A percentile compares a stretch with the other conserved stretches of the same genome.
phyloP scores from a whole-genome alignment of 1,284 basidiomycete species.

The Apiotrichum akiyoshidainum region DNA sequence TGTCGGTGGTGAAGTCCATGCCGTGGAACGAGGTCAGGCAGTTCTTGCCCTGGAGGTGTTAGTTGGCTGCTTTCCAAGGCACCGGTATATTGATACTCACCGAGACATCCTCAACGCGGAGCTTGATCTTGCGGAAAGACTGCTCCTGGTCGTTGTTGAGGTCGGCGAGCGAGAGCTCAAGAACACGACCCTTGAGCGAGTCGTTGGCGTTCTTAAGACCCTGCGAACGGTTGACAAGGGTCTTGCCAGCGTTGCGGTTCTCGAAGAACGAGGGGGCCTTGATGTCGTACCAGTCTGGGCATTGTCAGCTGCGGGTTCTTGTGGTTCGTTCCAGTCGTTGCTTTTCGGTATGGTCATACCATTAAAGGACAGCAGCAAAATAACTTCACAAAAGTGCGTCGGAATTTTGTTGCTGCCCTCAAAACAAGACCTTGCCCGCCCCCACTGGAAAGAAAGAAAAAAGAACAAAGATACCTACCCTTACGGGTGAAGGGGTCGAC shows the following conservation, averaged over 20 bases:
- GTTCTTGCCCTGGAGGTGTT: constrained; percentile 78
- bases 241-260: constrained; percentile 95
- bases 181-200: constrained; percentile 93
- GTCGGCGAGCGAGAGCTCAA: constrained; percentile 96
- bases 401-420: not conserved
- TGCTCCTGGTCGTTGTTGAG: constrained; percentile 99
- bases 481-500: constrained; percentile 99
- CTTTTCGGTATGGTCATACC: not conserved
- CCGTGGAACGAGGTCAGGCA: constrained; percentile 99
- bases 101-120: constrained; percentile 88
- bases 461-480: constrained; percentile 55
- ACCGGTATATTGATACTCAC: constrained; percentile 25
- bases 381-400: not conserved
- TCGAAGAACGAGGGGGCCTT: constrained; percentile 99
- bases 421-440: not conserved
- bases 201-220: constrained; percentile 99
- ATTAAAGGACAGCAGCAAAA: not conserved
- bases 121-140: constrained; percentile 98
- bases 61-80: not conserved
- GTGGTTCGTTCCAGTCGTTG: not conserved
- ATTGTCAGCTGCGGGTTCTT: constrained; percentile 20
- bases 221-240: constrained; percentile 95
- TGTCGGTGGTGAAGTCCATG: constrained; percentile 99
- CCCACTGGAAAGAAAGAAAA: not conserved
- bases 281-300: constrained; percentile 97